phyloP scores from a whole-genome alignment of 2,329 filamentous ascomycete species.

The Fusarium nematophilum region DNA sequence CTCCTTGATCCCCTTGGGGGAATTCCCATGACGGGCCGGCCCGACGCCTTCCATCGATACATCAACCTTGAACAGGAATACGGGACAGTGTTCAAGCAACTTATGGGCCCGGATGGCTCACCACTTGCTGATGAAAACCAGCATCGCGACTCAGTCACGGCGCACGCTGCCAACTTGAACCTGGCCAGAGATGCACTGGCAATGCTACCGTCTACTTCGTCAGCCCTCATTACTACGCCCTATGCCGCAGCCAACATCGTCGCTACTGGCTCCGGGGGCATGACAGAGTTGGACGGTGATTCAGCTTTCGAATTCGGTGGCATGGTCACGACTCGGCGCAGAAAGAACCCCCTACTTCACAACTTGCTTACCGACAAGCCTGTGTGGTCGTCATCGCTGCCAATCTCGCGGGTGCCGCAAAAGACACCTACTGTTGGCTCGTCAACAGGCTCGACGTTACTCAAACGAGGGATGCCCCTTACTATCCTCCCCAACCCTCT shows the following conservation, averaged over 20 bases:
- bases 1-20: conserved; percentile 89
- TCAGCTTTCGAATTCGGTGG: conserved; percentile 60
- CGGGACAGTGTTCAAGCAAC: conserved; percentile 71
- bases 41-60: conserved; percentile 64
- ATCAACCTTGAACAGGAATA: conserved; percentile 96
- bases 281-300: conserved; percentile 57
- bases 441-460: conserved; percentile 75
- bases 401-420: conserved; percentile 70
- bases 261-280: conserved; percentile 51
- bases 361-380: conserved; percentile 97
- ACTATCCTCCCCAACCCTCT: conserved; percentile 84
- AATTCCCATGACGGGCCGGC: conserved; percentile 71
- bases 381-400: conserved; percentile 89
- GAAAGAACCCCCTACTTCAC: conserved; percentile 88
- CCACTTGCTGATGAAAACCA: conserved; percentile 47
- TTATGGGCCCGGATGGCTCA: conserved; percentile 54
- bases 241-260: conserved; percentile 74
- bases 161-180: conserved; percentile 77
- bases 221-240: conserved; percentile 89
- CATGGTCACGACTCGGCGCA: conserved; percentile 65
- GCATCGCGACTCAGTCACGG: conserved; percentile 45
- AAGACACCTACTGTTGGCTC: conserved; percentile 21
- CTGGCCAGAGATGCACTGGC: conserved; percentile 77
- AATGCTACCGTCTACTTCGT: conserved; percentile 84
- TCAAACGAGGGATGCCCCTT: conserved; percentile 91